Base-by-base conservation (phyloP, 176 grass and related monocot species). In the Lolium perenne region DNA sequence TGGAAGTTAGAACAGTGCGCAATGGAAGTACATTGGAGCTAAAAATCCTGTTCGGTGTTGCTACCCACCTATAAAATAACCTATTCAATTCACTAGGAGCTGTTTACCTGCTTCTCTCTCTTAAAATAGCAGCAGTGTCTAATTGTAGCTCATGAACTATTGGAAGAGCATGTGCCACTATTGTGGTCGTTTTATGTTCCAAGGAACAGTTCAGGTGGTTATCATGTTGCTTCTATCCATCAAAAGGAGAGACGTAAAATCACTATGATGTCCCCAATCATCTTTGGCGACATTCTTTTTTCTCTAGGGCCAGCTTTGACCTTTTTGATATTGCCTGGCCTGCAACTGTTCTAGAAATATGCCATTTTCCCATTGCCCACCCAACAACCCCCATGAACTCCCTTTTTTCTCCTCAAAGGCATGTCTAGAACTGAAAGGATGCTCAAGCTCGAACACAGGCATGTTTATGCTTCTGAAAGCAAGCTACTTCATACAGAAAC, bases 31-130 rank as follows among this genome's bases (percentile, higher is more conserved):
- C 69, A 73, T 56, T 29, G 85, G 76, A 84, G 76, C 51, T 18
- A 84, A 76, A 84, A 45, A 22, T 81, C 69, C 85, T 88, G 50
- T 85, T 70, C 11, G 45, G 16, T 76, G 60, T 81, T 35, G 57
- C 76, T 87, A 45, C 51, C 38, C 45, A 5, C 15, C 47, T 79
- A 78, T 64, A 73, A 41, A 59, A 60, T 85, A 77, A 10, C 16
- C 38, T 79, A 78, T 64, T 87, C 76, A 69, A 78, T 64, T 87
- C 76, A 69, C 76, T 49, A 71, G 20, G 20, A 83, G 16, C 43
- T 86, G 32, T 53, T 83, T 86, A 56, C 73, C 17, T 66, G 23
- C 35, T 65, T 32, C 18, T 60, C 59, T 77, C 50, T 87, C 53
- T 35, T 62, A 48, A 35, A 47, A 80, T 29, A 80, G 60, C 62